Evolutionary conservation across 2,329 filamentous ascomycete species (phyloP), one percentile per base, ranked within the genome.

Genomic region (Madurella mycetomatis): DNA sequence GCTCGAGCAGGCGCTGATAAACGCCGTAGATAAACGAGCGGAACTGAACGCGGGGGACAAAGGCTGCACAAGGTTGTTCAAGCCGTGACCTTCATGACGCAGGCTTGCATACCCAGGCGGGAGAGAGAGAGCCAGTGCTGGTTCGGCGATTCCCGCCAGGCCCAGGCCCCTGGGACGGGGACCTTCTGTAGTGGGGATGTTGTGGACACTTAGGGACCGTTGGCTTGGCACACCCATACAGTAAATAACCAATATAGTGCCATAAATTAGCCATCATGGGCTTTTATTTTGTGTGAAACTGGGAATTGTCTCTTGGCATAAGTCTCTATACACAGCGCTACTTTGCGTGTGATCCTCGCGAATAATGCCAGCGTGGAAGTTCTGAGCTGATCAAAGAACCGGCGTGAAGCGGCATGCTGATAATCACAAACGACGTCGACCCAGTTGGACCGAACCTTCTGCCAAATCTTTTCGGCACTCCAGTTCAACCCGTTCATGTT

Each of bases 311-410:
- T 4, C 16, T 16, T 9, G 4, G 41, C n/a, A 17, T 16, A 40
- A 16, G 37, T 40, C 34, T 34, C 41, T 17, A 12, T 52, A 54
- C 42, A 37, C 43, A 39, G 45, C 47, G 9, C 44, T 51, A 49
- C 43, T 15, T 41, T n/a, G n/a, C n/a, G 9, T 19, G 34, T 13
- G 19, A 41, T 31, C 37, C 31, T 50, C 46, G 43, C 48, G 54
- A 52, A 64, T 60, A 52, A 64, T 60, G 60, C 58, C 62, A 64
- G 48, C 60, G 62, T 64, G 62, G 62, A 62, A 59, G 53, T 59
- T 59, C 45, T 17, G n/a, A 51, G 41, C 34, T 37, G 34, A 37
- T 37, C 13, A 37, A 37, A 37, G 34, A 37, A 37, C 13, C 9
- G 11, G 34, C 9, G 4, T 11, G 9, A 12, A 12, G 34, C 13